Base-by-base conservation (phyloP, 2,329 filamentous ascomycete genomes). In the Harringtonia lauricola region DNA sequence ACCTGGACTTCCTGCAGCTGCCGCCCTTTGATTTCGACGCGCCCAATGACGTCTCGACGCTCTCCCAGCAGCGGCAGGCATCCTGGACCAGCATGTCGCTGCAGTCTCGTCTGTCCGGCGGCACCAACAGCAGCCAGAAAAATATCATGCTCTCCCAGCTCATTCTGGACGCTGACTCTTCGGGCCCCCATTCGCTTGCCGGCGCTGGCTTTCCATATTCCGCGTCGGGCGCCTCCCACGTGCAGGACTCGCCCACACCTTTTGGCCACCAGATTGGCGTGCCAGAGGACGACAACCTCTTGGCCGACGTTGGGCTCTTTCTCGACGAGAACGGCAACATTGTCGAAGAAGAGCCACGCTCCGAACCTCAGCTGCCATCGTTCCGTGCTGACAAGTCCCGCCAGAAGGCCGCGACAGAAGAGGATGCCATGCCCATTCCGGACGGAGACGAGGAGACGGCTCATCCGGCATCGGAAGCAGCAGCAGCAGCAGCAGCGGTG, bases 1-100 rank as follows among this genome's bases (percentile, higher is more conserved):
- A 85, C 10, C 79, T 82, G 19, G 45, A 50, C 0, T 31, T 49
- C n/a, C 37, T 52, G 39, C 66, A 68, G 29, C 65, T 87, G 22
- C 76, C 80, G 2, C 66, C 72, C 1, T 67, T 83, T 45, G 68
- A 80, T 30, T 53, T 71, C 28, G 62, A 62, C 31, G 55, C 58
- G 13, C 49, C 50, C 13, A 50, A 63, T 8, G 56, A 55, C 12
- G 67, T 59, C 5, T 47, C 47, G 2, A 39, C 48, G 8, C 15
- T 52, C 15, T 51, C 50, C 3, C 47, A 48, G 39, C 37, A 40
- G 15, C 46, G 45, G 2, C 50, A 48, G 34, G 39, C 41, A 1
- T 52, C 50, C 19, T 52, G 50, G 50, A 49, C 49, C 9, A 49
- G 36, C 30, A 37, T 51, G 44, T 51, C 50, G 4, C 21, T 44